Percentiles rank a stretch among this genome's conserved stretches.
These are phyloP conservation scores for Metschnikowia corniflorae DNA, from an alignment of 805 yeast genomes.

Conservation along the genomic window DNA sequence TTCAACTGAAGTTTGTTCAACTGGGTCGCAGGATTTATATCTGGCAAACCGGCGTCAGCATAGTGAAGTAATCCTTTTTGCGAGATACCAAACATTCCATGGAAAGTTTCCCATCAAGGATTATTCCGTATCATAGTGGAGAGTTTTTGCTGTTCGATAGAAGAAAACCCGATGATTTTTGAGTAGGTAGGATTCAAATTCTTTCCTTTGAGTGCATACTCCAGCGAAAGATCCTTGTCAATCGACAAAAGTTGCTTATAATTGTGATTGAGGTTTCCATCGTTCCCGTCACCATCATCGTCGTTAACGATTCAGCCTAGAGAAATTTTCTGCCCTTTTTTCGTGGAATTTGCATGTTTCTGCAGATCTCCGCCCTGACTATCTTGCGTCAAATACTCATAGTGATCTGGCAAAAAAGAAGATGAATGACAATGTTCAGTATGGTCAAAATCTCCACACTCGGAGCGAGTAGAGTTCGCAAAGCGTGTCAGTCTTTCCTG, in stretches of 20 bases:
- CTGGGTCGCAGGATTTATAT: conserved; percentile 35
- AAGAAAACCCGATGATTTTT: conserved; percentile 29
- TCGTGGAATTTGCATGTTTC: conserved; percentile 1
- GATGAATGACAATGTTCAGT: conserved; percentile 43
- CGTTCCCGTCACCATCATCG: conserved; percentile 47
- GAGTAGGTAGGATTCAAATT: conserved; percentile 24
- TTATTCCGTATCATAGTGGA: conserved; percentile 31
- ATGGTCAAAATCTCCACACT: conserved; percentile 42
- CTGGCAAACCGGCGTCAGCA: conserved; percentile 34
- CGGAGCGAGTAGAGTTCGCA: conserved; percentile 36
- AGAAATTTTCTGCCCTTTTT: conserved; percentile 17
- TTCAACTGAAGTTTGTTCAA: conserved; percentile 42
- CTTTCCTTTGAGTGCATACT: conserved; percentile 33
- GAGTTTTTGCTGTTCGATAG: conserved; percentile 21
- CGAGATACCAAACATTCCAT: conserved; percentile 11
- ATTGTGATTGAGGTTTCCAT: conserved; percentile 44
- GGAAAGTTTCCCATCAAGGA: conserved; percentile 18
- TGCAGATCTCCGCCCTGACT: conserved; percentile 14
- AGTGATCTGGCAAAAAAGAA: conserved; percentile 43
- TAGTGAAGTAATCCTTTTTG: conserved; percentile 22
- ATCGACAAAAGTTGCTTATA: conserved; percentile 41
- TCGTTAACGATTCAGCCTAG: conserved; percentile 44
- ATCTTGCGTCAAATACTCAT: conserved; percentile 34
- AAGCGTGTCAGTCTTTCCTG: conserved; percentile 25
- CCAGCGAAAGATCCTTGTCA: conserved; percentile 42